Conservation (phyloP, 768 basidiomycete species). For the Boletus fagicola region DNA sequence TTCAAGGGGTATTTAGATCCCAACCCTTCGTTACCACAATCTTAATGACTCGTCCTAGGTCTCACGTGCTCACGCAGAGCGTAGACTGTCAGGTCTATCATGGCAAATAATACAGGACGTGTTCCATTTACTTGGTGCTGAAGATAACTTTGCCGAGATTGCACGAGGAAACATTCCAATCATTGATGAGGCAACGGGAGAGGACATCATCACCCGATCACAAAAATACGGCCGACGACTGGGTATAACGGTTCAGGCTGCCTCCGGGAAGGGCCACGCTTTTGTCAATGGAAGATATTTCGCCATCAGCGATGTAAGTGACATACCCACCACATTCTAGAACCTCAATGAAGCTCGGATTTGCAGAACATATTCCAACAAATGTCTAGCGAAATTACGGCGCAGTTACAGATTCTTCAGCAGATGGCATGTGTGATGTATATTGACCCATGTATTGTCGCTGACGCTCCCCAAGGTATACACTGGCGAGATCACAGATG, state of each 20-base stretch:
- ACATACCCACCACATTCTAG: too few species aligned
- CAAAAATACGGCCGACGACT: slow-evolving; percentile 59
- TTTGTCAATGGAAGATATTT: slow-evolving; percentile 91
- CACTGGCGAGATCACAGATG: slow-evolving; percentile 53
- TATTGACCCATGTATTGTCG: neutral
- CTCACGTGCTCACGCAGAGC: slow-evolving; percentile 35
- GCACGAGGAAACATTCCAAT: slow-evolving; percentile 27
- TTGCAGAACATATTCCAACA: slow-evolving; percentile 28
- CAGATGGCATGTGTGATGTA: slow-evolving; percentile 52
- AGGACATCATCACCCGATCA: slow-evolving; percentile 43
- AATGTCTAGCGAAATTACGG: slow-evolving; percentile 43
- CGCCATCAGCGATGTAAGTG: slow-evolving; percentile 62
- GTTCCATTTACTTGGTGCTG: slow-evolving; percentile 39
- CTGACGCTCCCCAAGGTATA: slow-evolving; percentile 47
- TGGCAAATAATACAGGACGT: slow-evolving; percentile 42
- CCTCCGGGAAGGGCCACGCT: slow-evolving; percentile 54
- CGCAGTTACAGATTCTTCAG: slow-evolving; percentile 68
- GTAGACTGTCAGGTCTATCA: slow-evolving; percentile 35
- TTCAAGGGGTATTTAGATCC: slow-evolving; percentile 44
- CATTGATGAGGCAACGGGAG: slow-evolving; percentile 28
- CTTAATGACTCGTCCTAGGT: slow-evolving; percentile 32
- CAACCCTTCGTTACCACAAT: neutral
- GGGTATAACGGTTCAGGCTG: slow-evolving; percentile 39
- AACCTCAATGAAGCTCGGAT: neutral
- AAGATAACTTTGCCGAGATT: slow-evolving; percentile 42